Base-by-base conservation (phyloP, 768 basidiomycete species). In the Mycena alexandri region DNA sequence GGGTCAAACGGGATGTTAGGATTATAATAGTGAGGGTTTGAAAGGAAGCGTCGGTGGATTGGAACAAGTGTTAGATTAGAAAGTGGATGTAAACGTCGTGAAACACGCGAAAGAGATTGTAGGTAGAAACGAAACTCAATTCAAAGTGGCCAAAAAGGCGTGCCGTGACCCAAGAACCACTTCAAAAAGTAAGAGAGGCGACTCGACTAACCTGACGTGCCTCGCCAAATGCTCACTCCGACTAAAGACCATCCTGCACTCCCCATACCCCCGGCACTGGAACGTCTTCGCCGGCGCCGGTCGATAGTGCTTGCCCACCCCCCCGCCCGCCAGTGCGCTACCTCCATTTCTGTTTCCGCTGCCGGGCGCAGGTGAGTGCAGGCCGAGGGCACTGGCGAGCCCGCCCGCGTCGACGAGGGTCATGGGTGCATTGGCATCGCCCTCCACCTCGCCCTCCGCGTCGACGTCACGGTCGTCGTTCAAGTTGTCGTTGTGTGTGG, bases 221-320 rank as follows among this genome's bases (percentile, higher is more conserved):
- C 97, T 86, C 67, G 96, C 95, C 7, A 99, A 84, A 81, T 99
- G 97, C 80, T 99, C 97, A 77, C 93, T 93, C 79, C 97, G 85
- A 66, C 92, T 93, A 79, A 99, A 99, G 67, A 96, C 94, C 95
- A 98, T 98, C 66, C 92, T 86, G 83, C 97, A 99, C 55, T 96
- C 94, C 72, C 95, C 95, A 77, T 92, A 98, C 14, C 96, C 96
- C 56, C 90, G 88, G 81, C 97, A 99, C 75, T 95, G 93, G 79
- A 98, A 99, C 34, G 95, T 95, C 83, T 97, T 98, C 62, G 93
- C 92, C 8, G 93, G 93, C 0, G 93, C 90, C 5, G 93, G 91
- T 17, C 94, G 86, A 75, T 93, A 93, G 52, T 93, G 87, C 75
- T 90, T 93, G 67, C 71, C 77, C 25, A 79, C 73, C 33, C 76